These are phyloP conservation scores for Fusarium veterinarium DNA, from an alignment of 2,329 filamentous ascomycete species.

Conservation along the genomic window DNA sequence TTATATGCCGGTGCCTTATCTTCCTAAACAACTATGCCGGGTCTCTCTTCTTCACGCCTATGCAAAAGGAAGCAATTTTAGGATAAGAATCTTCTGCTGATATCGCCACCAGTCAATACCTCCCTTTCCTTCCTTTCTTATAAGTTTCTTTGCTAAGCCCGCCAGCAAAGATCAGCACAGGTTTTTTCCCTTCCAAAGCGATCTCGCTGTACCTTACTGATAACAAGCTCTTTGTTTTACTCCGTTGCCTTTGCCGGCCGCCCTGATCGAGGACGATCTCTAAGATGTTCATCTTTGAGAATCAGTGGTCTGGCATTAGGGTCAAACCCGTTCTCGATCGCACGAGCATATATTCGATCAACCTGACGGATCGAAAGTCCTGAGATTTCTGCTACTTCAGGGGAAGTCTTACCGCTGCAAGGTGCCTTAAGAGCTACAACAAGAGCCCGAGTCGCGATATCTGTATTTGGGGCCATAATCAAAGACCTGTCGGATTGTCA, in stretches of 20 bases:
- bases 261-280: not conserved
- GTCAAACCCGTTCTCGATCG: not conserved
- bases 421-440: not conserved
- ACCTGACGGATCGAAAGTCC: not conserved
- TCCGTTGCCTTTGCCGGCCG: not conserved
- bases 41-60: constrained; percentile 5
- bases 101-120: constrained; percentile 29
- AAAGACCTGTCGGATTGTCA: not conserved
- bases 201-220: not conserved
- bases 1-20: not conserved
- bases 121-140: not conserved
- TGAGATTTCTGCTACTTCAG: not conserved
- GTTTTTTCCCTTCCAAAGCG: no score
- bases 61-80: constrained; percentile 31
- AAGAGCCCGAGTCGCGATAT: not conserved
- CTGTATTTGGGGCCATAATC: not conserved
- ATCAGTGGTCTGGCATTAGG: not conserved
- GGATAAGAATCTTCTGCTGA: constrained; percentile 27
- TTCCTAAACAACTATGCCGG: constrained; percentile 15
- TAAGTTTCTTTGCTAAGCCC: no score
- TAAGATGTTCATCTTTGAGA: not conserved
- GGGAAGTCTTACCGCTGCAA: not conserved
- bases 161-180: no score
- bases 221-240: not conserved
- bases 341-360: not conserved